phyloP scores from a whole-genome alignment of 306 rosid genomes.

The Vachellia collinsii region DNA sequence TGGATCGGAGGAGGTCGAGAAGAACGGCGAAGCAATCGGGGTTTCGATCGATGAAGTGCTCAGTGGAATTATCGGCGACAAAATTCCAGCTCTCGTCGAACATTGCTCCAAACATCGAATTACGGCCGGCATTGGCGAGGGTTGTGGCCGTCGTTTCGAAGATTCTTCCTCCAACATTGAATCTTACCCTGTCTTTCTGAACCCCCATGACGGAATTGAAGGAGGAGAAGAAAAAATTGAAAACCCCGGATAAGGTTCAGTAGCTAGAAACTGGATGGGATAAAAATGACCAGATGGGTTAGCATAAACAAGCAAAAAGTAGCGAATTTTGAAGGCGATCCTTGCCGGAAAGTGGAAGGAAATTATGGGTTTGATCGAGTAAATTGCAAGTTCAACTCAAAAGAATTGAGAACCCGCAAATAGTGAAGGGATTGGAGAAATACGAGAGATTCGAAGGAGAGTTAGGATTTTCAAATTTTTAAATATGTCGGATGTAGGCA shows the following conservation, averaged over 20 bases:
- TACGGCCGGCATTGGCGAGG: conserved; percentile 86
- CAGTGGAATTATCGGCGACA: conserved; percentile 32
- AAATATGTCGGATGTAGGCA: no score
- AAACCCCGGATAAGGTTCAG: conserved; percentile 46
- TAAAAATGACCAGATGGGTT: not conserved
- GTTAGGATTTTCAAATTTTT: conserved; percentile 37
- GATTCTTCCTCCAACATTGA: conserved; percentile 92
- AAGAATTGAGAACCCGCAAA: not conserved
- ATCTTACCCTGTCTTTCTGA: conserved; percentile 68
- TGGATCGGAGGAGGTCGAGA: conserved; percentile 84
- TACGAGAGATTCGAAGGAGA: conserved; percentile 35
- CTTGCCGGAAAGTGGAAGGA: conserved; percentile 21
- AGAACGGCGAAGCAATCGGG: conserved; percentile 83
- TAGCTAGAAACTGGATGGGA: conserved; percentile 17
- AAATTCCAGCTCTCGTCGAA: conserved; percentile 82
- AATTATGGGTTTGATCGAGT: conserved; percentile 7
- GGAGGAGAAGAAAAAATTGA: not conserved
- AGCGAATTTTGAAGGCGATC: conserved; percentile 9
- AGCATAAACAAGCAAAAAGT: conserved; percentile 5
- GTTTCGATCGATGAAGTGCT: conserved; percentile 88
- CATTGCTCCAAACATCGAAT: conserved; percentile 88
- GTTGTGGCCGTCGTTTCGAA: conserved; percentile 90
- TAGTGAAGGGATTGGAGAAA: not conserved
- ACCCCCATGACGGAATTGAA: conserved; percentile 55
- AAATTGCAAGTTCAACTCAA: not conserved